Conservation (phyloP, 202 grass and related monocot species). For the Panicum hallii region DNA sequence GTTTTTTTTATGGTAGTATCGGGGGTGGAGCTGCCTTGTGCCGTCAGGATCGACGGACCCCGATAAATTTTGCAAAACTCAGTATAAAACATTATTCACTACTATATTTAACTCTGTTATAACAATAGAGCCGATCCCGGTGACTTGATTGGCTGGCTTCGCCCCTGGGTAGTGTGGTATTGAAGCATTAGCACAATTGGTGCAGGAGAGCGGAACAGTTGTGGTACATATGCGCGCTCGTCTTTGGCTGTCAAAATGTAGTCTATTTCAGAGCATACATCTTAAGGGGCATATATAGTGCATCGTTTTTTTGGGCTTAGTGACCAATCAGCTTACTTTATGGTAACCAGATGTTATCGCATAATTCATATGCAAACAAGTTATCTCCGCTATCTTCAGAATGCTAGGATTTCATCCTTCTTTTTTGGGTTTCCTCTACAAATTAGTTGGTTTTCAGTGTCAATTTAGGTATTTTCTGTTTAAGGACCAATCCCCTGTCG, state of each 20-base stretch:
- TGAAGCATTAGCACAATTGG: background rate
- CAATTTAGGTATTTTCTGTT: background rate
- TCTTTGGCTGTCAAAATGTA: background rate
- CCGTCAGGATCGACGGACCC: too few relatives aligned
- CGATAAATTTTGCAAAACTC: too few relatives aligned
- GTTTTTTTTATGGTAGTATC: background rate
- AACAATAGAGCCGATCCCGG: too few relatives aligned
- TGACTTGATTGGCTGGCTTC: too few relatives aligned
- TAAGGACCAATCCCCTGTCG: background rate
- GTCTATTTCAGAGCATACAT: background rate
- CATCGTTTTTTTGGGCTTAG: too few relatives aligned
- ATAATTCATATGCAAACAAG: background rate
- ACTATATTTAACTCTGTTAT: too few relatives aligned
- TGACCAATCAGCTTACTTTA: too few relatives aligned
- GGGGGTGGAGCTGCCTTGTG: too few relatives aligned
- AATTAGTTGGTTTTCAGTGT: background rate
- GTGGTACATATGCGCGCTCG: background rate
- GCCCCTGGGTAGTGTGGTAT: background rate
- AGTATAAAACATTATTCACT: too few relatives aligned
- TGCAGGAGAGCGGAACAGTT: background rate
- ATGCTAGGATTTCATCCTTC: background rate
- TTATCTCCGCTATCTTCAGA: background rate
- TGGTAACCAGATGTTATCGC: background rate
- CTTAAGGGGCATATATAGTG: too few relatives aligned
- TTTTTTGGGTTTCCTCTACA: background rate